These are phyloP conservation scores for Boletus eberwhitei DNA, from an alignment of 768 basidiomycete species.

Conservation along the genomic window DNA sequence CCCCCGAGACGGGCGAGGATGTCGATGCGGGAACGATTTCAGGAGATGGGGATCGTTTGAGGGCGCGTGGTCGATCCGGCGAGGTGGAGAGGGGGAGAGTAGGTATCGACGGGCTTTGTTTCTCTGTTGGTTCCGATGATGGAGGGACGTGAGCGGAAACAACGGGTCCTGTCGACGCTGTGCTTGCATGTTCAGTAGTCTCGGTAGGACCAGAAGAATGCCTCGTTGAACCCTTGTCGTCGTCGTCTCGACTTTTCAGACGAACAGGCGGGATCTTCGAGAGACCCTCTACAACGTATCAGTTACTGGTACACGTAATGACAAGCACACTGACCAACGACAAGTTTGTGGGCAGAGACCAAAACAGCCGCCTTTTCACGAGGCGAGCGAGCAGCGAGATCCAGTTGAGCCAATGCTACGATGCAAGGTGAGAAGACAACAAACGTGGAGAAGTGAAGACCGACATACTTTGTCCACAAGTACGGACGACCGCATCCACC, in stretches of 20 bases:
- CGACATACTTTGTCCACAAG: conserved; percentile 71
- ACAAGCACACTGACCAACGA: conserved; percentile 58
- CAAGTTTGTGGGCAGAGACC: conserved; percentile 80
- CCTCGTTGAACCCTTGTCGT: background rate
- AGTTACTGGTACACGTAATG: background rate
- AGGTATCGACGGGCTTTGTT: conserved; percentile 6
- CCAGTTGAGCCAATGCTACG: conserved; percentile 52
- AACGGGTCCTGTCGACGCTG: conserved; percentile 1
- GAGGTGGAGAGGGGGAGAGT: background rate
- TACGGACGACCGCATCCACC: conserved; percentile 58
- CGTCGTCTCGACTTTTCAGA: conserved; percentile 59
- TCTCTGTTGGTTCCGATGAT: background rate
- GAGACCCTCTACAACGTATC: conserved; percentile 55
- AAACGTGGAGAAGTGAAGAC: background rate
- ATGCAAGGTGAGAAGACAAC: conserved; percentile 27
- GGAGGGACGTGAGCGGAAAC: conserved; percentile 4
- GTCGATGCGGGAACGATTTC: conserved; percentile 11
- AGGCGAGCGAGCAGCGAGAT: conserved; percentile 53
- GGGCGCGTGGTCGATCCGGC: background rate
- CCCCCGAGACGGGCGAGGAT: conserved; percentile 68
- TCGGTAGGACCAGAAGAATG: background rate
- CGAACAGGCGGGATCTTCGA: conserved; percentile 70
- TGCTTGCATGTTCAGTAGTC: background rate
- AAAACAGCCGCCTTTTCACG: conserved; percentile 77
- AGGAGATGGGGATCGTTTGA: conserved; percentile 7